These are phyloP conservation scores for Houttuynia cordata DNA, from an alignment of 164 flowering plant species.

Conservation along the genomic window DNA sequence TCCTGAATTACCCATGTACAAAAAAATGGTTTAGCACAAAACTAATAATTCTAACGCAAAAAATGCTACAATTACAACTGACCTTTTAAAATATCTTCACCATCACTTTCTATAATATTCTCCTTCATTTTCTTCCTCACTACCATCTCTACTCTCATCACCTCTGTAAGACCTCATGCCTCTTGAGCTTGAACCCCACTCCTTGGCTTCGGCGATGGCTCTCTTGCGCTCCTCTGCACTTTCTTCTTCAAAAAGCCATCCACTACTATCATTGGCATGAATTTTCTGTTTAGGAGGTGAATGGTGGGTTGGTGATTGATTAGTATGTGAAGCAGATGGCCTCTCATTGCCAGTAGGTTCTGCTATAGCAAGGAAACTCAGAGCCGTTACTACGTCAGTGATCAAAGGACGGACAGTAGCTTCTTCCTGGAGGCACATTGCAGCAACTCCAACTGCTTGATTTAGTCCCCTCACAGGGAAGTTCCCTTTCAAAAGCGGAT, in stretches of 20 bases:
- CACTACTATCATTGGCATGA: constrained; percentile 3
- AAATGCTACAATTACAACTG: background rate
- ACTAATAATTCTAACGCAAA: no score
- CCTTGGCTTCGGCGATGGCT: constrained; percentile 35
- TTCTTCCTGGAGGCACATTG: constrained; percentile 67
- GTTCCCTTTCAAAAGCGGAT: constrained; percentile 35
- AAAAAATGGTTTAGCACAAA: no score
- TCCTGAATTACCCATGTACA: no score
- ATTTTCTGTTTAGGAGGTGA: constrained; percentile 9
- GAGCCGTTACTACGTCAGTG: constrained; percentile 39
- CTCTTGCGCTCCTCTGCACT: constrained; percentile 16
- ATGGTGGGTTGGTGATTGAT: background rate
- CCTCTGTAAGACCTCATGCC: background rate
- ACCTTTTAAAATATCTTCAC: background rate
- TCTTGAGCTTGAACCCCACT: constrained; percentile 27
- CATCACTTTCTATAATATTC: background rate
- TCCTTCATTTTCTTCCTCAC: background rate
- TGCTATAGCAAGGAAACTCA: constrained; percentile 29
- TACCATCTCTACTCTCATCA: background rate
- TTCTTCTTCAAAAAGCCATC: constrained; percentile 5
- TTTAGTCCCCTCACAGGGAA: constrained; percentile 40
- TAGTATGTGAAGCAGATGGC: constrained; percentile 4
- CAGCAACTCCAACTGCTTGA: constrained; percentile 57
- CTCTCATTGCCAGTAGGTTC: constrained; percentile 1
- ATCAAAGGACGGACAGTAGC: constrained; percentile 41